Percentiles rank a stretch among this genome's conserved stretches.
These are phyloP conservation scores for Xylariaceae sp. DNA, from an alignment of 2,329 filamentous ascomycete genomes.

Conservation along the genomic window DNA sequence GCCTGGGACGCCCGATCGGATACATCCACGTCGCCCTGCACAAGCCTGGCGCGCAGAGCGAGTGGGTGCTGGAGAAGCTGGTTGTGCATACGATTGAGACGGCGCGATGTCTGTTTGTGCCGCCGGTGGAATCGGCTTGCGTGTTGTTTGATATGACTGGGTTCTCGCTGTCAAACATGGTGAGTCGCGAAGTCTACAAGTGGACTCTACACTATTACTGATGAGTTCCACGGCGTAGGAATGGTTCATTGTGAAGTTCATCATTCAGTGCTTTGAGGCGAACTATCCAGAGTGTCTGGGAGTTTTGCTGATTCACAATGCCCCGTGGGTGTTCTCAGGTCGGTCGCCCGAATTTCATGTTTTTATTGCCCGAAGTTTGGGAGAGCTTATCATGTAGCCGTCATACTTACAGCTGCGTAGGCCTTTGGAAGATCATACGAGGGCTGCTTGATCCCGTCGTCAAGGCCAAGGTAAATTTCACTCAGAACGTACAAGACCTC, in stretches of 20 bases:
- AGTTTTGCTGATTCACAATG: slow-evolving; percentile 83
- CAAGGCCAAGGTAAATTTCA: slow-evolving; percentile 86
- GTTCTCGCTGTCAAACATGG: slow-evolving; percentile 90
- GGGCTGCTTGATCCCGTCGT: slow-evolving; percentile 95
- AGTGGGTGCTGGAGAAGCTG: slow-evolving; percentile 74
- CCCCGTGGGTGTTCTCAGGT: slow-evolving; percentile 92
- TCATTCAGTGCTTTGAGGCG: slow-evolving; percentile 97
- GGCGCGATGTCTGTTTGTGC: slow-evolving; percentile 69
- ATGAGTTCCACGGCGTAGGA: slow-evolving; percentile 47
- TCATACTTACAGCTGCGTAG: slow-evolving; percentile 32
- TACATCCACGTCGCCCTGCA: slow-evolving; percentile 80
- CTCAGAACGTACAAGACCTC: slow-evolving; percentile 71
- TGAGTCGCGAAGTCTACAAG: slow-evolving; percentile 24
- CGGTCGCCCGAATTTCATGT: slow-evolving; percentile 34
- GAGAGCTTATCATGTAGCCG: background rate
- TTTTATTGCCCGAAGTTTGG: too few species aligned
- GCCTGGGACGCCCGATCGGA: slow-evolving; percentile 76
- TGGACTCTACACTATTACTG: background rate
- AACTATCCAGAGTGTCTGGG: slow-evolving; percentile 93
- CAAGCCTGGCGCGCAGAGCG: slow-evolving; percentile 71
- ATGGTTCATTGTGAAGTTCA: slow-evolving; percentile 91
- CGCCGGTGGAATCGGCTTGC: slow-evolving; percentile 80
- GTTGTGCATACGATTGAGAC: slow-evolving; percentile 93
- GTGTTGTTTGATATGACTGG: slow-evolving; percentile 92
- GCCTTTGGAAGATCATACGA: slow-evolving; percentile 86